Percentiles rank a stretch among this genome's conserved stretches.
Evolutionary conservation across 1,139 yeast species (phyloP).

Genomic region (Scheffersomyces insectosa): DNA sequence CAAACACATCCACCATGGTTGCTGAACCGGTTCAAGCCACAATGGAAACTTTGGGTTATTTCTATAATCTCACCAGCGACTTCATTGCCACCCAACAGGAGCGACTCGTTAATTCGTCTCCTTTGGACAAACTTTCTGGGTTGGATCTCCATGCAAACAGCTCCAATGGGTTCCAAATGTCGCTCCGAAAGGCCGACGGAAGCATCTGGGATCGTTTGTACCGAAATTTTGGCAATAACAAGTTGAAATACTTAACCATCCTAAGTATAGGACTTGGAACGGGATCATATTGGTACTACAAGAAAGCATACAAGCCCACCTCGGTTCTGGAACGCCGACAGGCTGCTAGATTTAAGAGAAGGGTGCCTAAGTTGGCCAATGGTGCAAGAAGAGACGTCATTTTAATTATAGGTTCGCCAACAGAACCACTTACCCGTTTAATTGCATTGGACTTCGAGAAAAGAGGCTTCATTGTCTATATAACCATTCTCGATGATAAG

Average conservation of each 20-base stretch:
- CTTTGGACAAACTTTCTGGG: slow-evolving; percentile 16
- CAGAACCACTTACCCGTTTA: slow-evolving; percentile 70
- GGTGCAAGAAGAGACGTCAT: slow-evolving; percentile 79
- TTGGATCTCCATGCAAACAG: slow-evolving; percentile 8
- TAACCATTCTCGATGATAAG: slow-evolving; percentile 66
- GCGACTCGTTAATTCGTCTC: slow-evolving; percentile 19
- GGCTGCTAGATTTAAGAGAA: slow-evolving; percentile 30
- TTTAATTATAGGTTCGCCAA: slow-evolving; percentile 73
- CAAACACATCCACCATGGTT: slow-evolving; percentile 27
- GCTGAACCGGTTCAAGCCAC: slow-evolving; percentile 51
- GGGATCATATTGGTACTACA: slow-evolving; percentile 14
- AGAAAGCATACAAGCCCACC: slow-evolving; percentile 1
- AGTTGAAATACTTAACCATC: slow-evolving; percentile 17
- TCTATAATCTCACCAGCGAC: slow-evolving; percentile 24
- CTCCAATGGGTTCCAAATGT: slow-evolving; percentile 5
- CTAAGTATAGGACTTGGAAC: slow-evolving; percentile 34
- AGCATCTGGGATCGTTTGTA: slow-evolving; percentile 8
- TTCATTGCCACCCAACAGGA: slow-evolving; percentile 28
- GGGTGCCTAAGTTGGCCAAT: slow-evolving; percentile 62
- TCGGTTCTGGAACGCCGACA: slow-evolving; percentile 4
- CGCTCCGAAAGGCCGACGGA: not conserved
- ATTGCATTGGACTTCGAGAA: slow-evolving; percentile 73
- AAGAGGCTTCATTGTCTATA: slow-evolving; percentile 78
- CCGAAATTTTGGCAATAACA: slow-evolving; percentile 14
- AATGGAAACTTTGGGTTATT: slow-evolving; percentile 27